Conservation (phyloP, 179 eudicot species). For the Nepenthes alata region DNA sequence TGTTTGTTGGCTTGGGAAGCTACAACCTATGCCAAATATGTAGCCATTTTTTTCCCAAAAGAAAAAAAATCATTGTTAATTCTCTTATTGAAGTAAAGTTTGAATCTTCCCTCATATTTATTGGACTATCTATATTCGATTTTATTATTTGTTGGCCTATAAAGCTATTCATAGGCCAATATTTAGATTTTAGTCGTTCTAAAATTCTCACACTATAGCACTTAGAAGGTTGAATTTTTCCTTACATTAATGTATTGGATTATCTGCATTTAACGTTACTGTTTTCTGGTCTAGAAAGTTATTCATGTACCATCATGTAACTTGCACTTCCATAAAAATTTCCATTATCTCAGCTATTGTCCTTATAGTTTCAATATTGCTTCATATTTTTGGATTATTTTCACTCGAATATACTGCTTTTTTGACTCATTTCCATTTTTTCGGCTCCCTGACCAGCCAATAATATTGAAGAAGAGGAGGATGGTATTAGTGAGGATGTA, state of each 20-base stretch:
- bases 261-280: not conserved
- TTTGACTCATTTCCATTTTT: constrained; percentile 4
- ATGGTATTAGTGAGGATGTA: constrained; percentile 26
- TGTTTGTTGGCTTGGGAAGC: not conserved
- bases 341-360: not conserved
- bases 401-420: not conserved
- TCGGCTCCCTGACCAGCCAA: constrained; percentile 16
- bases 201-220: too few relatives aligned
- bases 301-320: not conserved
- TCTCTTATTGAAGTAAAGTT: too few relatives aligned
- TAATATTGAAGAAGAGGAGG: constrained; percentile 30
- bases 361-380: not conserved
- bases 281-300: not conserved
- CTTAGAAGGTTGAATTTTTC: too few relatives aligned
- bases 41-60: too few relatives aligned
- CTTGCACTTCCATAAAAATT: too few relatives aligned
- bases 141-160: not conserved
- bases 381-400: not conserved
- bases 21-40: too few relatives aligned
- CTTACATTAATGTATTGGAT: too few relatives aligned
- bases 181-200: too few relatives aligned
- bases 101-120: too few relatives aligned
- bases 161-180: too few relatives aligned
- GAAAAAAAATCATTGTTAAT: too few relatives aligned
- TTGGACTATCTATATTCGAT: not conserved